Conservation (phyloP, 2,329 filamentous ascomycete species). For the Colletotrichum tropicale region DNA sequence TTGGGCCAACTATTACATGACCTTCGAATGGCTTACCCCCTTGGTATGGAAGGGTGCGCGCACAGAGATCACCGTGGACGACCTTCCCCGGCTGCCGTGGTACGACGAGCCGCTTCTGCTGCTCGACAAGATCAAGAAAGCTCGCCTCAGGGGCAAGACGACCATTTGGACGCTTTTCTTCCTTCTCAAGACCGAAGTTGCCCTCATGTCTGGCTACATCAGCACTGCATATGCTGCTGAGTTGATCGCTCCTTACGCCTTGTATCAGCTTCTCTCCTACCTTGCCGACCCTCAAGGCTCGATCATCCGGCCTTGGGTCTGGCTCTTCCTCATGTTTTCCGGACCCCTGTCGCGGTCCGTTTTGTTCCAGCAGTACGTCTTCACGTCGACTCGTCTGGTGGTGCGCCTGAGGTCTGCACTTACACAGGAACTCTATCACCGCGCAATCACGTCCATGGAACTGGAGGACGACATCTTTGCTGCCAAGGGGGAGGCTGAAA, state of each 20-base stretch:
- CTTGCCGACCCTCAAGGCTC: slow-evolving; percentile 50
- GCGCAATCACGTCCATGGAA: slow-evolving; percentile 60
- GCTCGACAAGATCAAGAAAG: slow-evolving; percentile 45
- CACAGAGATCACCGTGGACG: slow-evolving; percentile 48
- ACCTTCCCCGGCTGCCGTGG: slow-evolving; percentile 55
- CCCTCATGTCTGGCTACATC: slow-evolving; percentile 49
- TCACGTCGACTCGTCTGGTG: slow-evolving; percentile 59
- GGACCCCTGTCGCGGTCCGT: slow-evolving; percentile 55
- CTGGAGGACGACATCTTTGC: slow-evolving; percentile 59
- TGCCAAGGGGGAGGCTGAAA: slow-evolving; percentile 23
- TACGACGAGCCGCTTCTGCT: slow-evolving; percentile 59
- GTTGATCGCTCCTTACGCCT: slow-evolving; percentile 55
- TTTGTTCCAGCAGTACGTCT: slow-evolving; percentile 61
- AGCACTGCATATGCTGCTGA: slow-evolving; percentile 45
- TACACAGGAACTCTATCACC: slow-evolving; percentile 63
- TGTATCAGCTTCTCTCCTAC: slow-evolving; percentile 58
- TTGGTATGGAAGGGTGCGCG: slow-evolving; percentile 52
- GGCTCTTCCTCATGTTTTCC: slow-evolving; percentile 58
- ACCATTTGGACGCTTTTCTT: slow-evolving; percentile 51
- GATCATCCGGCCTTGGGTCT: slow-evolving; percentile 53
- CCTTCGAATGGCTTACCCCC: slow-evolving; percentile 55
- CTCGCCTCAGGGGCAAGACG: slow-evolving; percentile 44
- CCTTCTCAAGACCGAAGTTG: slow-evolving; percentile 46
- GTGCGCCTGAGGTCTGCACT: slow-evolving; percentile 61
- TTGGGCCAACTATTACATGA: slow-evolving; percentile 56